Evolutionary conservation across 2,329 filamentous ascomycete genomes (phyloP).

Genomic region (Mycosphaerella arachidis): DNA sequence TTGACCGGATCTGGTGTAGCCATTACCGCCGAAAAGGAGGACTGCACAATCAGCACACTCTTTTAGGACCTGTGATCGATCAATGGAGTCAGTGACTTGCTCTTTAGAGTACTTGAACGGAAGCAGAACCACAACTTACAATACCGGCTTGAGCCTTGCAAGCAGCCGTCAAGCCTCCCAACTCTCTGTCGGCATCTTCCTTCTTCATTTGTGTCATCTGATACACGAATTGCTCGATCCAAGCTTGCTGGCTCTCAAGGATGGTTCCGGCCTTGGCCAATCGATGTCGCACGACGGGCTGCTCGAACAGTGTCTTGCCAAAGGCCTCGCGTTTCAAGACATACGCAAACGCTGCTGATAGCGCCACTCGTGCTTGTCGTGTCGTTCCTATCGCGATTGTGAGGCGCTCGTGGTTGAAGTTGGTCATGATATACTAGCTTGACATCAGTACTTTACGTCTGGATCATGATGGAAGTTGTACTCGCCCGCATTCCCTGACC

Average conservation of each 20-base stretch:
- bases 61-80: constrained; percentile 43
- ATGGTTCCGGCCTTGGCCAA: constrained; percentile 65
- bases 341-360: constrained; percentile 58
- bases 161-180: constrained; percentile 68
- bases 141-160: constrained; percentile 69
- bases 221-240: constrained; percentile 68
- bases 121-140: constrained; percentile 39
- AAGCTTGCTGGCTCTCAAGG: constrained; percentile 66
- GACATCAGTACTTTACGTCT: constrained; percentile 59
- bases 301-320: constrained; percentile 64
- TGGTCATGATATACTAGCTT: constrained; percentile 19
- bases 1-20: constrained; percentile 59
- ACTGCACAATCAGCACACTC: constrained; percentile 67
- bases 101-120: neutral
- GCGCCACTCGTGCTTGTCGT: constrained; percentile 57
- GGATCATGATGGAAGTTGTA: constrained; percentile 55
- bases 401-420: constrained; percentile 75
- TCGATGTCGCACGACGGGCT: constrained; percentile 69
- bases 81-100: neutral
- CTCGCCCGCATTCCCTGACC: constrained; percentile 67
- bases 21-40: constrained; percentile 69
- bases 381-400: constrained; percentile 62
- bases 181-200: constrained; percentile 56
- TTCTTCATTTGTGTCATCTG: constrained; percentile 60
- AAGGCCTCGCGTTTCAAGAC: constrained; percentile 64